Evolutionary conservation across 2,329 filamentous ascomycete species (phyloP), one percentile per base, ranked within the genome.

Genomic region (Talaromyces islandicus): DNA sequence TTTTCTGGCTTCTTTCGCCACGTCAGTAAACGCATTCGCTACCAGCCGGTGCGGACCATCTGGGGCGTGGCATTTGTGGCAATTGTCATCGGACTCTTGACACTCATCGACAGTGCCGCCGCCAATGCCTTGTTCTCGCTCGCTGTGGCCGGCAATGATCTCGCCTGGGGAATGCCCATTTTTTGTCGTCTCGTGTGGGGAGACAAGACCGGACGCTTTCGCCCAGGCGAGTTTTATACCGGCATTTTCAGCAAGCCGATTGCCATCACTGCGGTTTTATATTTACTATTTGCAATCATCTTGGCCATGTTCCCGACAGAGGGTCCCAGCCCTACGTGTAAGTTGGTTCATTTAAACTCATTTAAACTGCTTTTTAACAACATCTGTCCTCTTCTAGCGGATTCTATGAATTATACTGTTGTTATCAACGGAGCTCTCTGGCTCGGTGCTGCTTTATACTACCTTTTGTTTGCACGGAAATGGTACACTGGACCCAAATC

Each of bases 341-440:
- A 64, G 72, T 71, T 27, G 29, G 10, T 19, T n/a, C 56, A 32
- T 41, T 43, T 14, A 41, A n/a, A n/a, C n/a, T n/a, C n/a, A 27
- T 27, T 27, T 6, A 6, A 27, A 12, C 17, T 19, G 2, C 54
- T 46, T 41, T 71, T 53, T 32, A n/a, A 35, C 17, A 57, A 43
- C 19, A 17, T 9, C 6, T 58, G 10, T 64, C 35, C 12, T n/a
- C 19, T 9, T n/a, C 54, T n/a, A 77, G 74, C 76, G 0, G 63
- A 78, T 46, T 71, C 71, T 17, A 87, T 87, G 85, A 88, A 87
- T 65, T 87, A 87, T 67, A 86, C 84, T 0, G 78, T 86, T 2
- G 84, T 86, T 0, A 83, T 88, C 61, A 86, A 86, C 63, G 77
- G 76, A 35, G 79, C 80, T 4, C 80, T 87, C 1, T 87, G 85